Base-by-base conservation (phyloP, 805 yeast species). In the Groenewaldozyma tartarivorans region DNA sequence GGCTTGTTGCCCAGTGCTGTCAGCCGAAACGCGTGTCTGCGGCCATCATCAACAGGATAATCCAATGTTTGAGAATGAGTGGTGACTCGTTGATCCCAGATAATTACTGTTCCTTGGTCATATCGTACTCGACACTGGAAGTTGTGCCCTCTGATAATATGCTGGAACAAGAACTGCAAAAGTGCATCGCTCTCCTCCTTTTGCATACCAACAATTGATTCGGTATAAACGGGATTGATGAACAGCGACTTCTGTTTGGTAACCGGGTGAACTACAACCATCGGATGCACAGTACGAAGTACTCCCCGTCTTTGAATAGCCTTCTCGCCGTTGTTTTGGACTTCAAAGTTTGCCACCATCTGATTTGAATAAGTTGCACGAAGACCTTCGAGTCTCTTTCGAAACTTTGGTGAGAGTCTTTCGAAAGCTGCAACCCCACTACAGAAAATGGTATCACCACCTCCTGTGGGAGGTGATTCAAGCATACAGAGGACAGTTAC, bases 71-170 rank as follows among this genome's bases (percentile, higher is more conserved):
- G 84, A 6, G 84, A 67, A 58, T 81, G 90, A 27, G 71, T 58
- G 5, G 75, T 72, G 54, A 80, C 67, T 57, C 90, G 75, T 67
- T 81, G 81, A 54, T 81, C 90, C 88, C 88, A 81, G 19, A 79
- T 57, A 20, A 77, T 83, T 36, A 81, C 81, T 1, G 86, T 71
- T 36, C 71, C 69, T 35, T 77, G 76, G 54, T 76, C 80, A 81
- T 85, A 81, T 42, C 60, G 68, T 35, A 84, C 82, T 55, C 88
- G 72, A 41, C 79, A 64, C 49, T 80, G 84, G 50, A 79, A 67
- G 56, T 79, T 86, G 43, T 70, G 71, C n/a, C 75, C 55, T 47
- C 64, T 63, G 40, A 73, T 70, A 29, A 77, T 66, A 49, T 75
- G 77, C 37, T 61, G 58, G 51, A 69, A 68, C 51, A 81, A 63